Percentiles rank a stretch among this genome's conserved stretches.
phyloP scores from a whole-genome alignment of 208 protist species.

The Naegleria fowleri region DNA sequence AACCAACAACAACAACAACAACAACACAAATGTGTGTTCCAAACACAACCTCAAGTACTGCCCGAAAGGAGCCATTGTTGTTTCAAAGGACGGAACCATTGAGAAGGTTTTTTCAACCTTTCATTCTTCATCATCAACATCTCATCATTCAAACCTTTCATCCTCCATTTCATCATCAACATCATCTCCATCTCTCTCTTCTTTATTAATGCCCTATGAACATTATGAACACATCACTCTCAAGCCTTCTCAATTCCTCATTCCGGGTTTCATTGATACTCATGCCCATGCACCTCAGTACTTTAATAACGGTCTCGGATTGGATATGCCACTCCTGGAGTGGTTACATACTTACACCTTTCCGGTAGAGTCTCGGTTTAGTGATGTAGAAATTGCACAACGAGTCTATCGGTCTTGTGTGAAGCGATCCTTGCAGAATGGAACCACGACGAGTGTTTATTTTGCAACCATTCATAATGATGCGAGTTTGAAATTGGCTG shows the following conservation, averaged over 20 bases:
- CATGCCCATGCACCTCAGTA: conserved; percentile 88
- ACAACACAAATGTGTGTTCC: no score
- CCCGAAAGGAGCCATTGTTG: neutral
- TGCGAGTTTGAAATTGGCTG: conserved; percentile 61
- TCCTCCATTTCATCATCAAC: no score
- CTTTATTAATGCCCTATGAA: neutral
- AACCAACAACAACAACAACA: no score
- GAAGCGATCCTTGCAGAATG: conserved; percentile 60
- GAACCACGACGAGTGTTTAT: conserved; percentile 80
- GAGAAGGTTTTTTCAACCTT: neutral
- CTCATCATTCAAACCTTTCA: no score
- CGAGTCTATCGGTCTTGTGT: conserved; percentile 66
- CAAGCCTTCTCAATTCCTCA: conserved; percentile 39
- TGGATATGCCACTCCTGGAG: conserved; percentile 66
- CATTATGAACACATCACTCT: neutral
- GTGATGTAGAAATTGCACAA: conserved; percentile 60
- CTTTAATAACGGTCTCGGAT: conserved; percentile 67
- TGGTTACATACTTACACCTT: conserved; percentile 63
- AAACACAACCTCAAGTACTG: neutral
- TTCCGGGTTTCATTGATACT: conserved; percentile 82
- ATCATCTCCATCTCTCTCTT: no score
- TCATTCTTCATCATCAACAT: no score
- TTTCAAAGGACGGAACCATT: neutral
- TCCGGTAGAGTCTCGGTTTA: conserved; percentile 74
- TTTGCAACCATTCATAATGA: conserved; percentile 79